Percentiles rank a stretch among this genome's conserved stretches.
These are phyloP conservation scores for Zygosaccharomyces pseudobailii DNA, from an alignment of 1,139 yeast species.

Conservation along the genomic window DNA sequence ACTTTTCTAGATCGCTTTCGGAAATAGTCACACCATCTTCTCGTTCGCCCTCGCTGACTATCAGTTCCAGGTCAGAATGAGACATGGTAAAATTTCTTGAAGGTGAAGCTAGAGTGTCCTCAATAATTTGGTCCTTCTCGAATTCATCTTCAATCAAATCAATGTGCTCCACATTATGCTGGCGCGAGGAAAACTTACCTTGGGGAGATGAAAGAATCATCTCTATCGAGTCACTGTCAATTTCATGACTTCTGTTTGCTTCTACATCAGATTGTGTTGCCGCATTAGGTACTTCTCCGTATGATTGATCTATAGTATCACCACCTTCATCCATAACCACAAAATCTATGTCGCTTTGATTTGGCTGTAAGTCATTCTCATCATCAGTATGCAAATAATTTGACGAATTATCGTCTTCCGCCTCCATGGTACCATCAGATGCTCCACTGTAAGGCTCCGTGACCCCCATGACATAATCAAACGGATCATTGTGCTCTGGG, in stretches of 20 bases:
- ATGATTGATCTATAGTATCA: slow-evolving; percentile 15
- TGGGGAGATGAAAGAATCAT: slow-evolving; percentile 15
- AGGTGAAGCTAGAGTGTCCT: slow-evolving; percentile 6
- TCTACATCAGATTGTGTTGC: slow-evolving; percentile 6
- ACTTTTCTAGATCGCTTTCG: slow-evolving; percentile 32
- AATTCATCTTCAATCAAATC: slow-evolving; percentile 20
- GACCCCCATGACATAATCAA: slow-evolving; percentile 25
- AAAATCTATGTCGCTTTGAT: slow-evolving; percentile 31
- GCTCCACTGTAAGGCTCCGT: slow-evolving; percentile 4
- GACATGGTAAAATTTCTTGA: slow-evolving; percentile 13
- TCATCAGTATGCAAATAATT: slow-evolving; percentile 29
- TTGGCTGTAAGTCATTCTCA: slow-evolving; percentile 23
- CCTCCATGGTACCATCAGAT: slow-evolving; percentile 28
- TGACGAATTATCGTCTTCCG: slow-evolving; percentile 32
- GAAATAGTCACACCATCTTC: slow-evolving; percentile 19
- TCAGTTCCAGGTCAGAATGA: slow-evolving; percentile 22
- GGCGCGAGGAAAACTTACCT: not conserved
- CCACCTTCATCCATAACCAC: slow-evolving; percentile 26
- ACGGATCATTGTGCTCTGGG: slow-evolving; percentile 31
- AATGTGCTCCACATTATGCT: slow-evolving; percentile 17
- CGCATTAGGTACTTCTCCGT: slow-evolving; percentile 7
- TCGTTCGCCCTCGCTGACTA: slow-evolving; percentile 16
- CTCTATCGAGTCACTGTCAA: slow-evolving; percentile 11
- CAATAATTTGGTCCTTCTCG: slow-evolving; percentile 6
- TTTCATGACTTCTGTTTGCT: slow-evolving; percentile 6